phyloP scores from a whole-genome alignment of 2,329 filamentous ascomycete species.

The Arthroderma sp. region DNA sequence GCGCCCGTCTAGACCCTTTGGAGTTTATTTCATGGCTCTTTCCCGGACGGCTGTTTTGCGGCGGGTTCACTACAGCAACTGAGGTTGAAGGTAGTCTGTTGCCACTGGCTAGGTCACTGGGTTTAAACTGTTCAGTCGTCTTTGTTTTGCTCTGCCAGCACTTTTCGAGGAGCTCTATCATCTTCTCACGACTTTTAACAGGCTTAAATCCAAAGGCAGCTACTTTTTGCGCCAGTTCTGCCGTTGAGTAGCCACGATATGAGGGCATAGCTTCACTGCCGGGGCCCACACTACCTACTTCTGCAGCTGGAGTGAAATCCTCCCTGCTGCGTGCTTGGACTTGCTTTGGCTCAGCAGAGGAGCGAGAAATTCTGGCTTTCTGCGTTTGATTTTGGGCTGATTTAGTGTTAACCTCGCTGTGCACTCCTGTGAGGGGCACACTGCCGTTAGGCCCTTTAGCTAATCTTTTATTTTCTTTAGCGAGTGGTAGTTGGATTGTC shows the following conservation, averaged over 20 bases:
- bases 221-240: slow-evolving; percentile 50
- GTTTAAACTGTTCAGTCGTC: background rate
- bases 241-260: slow-evolving; percentile 49
- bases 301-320: too few relatives aligned
- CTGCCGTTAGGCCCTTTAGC: too few relatives aligned
- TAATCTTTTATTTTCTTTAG: too few relatives aligned
- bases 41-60: background rate
- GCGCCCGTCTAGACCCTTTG: background rate
- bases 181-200: slow-evolving; percentile 52
- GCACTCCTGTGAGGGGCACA: too few relatives aligned
- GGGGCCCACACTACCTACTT: background rate
- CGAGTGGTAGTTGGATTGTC: background rate
- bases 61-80: background rate
- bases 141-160: slow-evolving; percentile 54
- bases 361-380: too few relatives aligned
- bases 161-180: slow-evolving; percentile 55
- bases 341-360: too few relatives aligned
- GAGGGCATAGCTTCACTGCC: slow-evolving; percentile 32
- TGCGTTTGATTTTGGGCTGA: too few relatives aligned
- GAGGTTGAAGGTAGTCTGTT: too few relatives aligned
- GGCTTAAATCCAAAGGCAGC: slow-evolving; percentile 58
- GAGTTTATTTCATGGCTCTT: background rate
- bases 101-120: too few relatives aligned
- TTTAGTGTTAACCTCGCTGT: too few relatives aligned
- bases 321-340: too few relatives aligned